A percentile compares a stretch with the other conserved stretches of the same genome.
phyloP scores from a whole-genome alignment of 2,329 filamentous ascomycete species.

The Epichloe gansuensis region DNA sequence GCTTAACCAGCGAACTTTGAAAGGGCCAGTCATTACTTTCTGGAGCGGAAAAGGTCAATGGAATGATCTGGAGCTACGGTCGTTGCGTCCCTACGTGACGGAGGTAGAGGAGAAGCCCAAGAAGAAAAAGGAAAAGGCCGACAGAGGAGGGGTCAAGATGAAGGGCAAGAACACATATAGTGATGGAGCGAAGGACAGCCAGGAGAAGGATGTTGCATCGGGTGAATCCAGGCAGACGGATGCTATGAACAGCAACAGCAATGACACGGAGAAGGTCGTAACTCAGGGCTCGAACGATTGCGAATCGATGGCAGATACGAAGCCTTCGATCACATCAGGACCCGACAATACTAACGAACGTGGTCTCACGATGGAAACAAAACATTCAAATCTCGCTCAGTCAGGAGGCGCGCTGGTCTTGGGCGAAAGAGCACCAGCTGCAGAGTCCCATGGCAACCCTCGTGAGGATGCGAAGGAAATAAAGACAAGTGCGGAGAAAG shows the following conservation, averaged over 20 bases:
- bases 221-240: slow-evolving; percentile 7
- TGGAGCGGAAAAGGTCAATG: slow-evolving; percentile 89
- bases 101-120: slow-evolving; percentile 53
- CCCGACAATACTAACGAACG: background rate
- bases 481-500: background rate
- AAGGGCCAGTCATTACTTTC: slow-evolving; percentile 80
- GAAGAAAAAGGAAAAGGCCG: slow-evolving; percentile 36
- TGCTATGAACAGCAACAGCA: slow-evolving; percentile 8
- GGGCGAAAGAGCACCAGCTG: background rate
- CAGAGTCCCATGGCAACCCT: background rate
- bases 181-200: slow-evolving; percentile 9
- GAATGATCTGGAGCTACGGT: slow-evolving; percentile 61
- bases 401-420: background rate
- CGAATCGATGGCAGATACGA: too few species aligned
- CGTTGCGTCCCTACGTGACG: slow-evolving; percentile 53
- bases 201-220: background rate
- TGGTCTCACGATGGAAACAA: slow-evolving; percentile 1
- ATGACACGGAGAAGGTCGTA: background rate
- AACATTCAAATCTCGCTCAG: too few species aligned
- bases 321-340: background rate
- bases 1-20: slow-evolving; percentile 72
- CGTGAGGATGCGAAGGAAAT: background rate
- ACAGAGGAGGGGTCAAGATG: slow-evolving; percentile 18
- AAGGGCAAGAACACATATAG: slow-evolving; percentile 18
- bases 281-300: background rate